phyloP scores from a whole-genome alignment of 495 filamentous ascomycete genomes.

The Thozetella sp. region DNA sequence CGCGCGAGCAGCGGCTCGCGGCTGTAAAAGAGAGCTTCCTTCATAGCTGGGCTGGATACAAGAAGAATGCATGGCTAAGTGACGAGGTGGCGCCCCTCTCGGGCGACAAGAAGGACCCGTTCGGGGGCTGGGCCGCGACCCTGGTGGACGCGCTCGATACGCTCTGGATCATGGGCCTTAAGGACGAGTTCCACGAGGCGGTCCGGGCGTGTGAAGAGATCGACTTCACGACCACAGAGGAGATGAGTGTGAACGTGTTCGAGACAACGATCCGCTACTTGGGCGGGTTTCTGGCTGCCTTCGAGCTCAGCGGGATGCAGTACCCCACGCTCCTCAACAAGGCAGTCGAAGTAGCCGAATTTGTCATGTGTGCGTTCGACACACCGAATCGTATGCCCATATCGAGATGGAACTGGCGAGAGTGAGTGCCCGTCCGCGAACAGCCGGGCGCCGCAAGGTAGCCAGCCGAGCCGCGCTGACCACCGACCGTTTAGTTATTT shows the following conservation, averaged over 20 bases:
- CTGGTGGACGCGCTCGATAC: slow-evolving; percentile 80
- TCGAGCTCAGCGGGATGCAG: slow-evolving; percentile 67
- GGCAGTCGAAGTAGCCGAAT: slow-evolving; percentile 75
- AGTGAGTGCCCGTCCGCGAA: slow-evolving; percentile 46
- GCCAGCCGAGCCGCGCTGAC: not conserved
- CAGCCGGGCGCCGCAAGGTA: not conserved
- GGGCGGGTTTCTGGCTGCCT: slow-evolving; percentile 74
- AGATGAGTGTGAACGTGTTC: slow-evolving; percentile 59
- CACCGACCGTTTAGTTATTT: slow-evolving; percentile 29
- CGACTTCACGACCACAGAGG: slow-evolving; percentile 70
- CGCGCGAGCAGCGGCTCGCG: not conserved
- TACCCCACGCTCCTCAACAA: slow-evolving; percentile 66
- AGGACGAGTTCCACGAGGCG: slow-evolving; percentile 75
- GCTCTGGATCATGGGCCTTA: slow-evolving; percentile 82
- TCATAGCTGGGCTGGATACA: not conserved
- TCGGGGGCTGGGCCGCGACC: slow-evolving; percentile 82
- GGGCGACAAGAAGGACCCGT: slow-evolving; percentile 59
- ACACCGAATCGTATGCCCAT: slow-evolving; percentile 88
- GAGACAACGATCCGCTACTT: slow-evolving; percentile 77
- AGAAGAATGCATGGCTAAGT: not conserved
- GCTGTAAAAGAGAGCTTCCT: slow-evolving; percentile 1
- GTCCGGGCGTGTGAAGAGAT: slow-evolving; percentile 65
- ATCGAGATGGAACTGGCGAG: slow-evolving; percentile 66
- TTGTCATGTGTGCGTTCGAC: slow-evolving; percentile 82
- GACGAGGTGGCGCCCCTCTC: slow-evolving; percentile 46